These are phyloP conservation scores for Verbena officinalis DNA, from an alignment of 257 asterid genomes.

Conservation along the genomic window DNA sequence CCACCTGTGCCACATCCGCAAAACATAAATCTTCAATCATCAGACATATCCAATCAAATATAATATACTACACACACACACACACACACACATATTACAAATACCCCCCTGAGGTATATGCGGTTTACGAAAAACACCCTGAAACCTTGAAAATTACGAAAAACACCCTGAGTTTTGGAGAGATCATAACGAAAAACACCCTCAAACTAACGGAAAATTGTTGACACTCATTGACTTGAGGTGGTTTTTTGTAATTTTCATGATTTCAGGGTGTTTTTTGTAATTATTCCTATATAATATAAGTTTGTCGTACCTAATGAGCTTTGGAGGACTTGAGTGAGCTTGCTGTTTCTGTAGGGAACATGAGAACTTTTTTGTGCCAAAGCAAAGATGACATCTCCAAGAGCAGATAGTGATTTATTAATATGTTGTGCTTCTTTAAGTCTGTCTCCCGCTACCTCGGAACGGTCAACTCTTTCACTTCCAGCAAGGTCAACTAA, in stretches of 20 bases:
- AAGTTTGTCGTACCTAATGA: conserved; percentile 61
- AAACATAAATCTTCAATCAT: background rate
- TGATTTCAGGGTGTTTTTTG: no score
- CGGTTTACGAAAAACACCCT: no score
- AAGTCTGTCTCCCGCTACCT: conserved; percentile 92
- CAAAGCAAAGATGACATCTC: conserved; percentile 92
- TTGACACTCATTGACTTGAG: no score
- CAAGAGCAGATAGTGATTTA: conserved; percentile 92
- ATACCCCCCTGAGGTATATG: no score
- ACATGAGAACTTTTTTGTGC: conserved; percentile 84
- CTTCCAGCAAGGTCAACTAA: conserved; percentile 99
- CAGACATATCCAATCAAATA: background rate
- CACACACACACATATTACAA: background rate
- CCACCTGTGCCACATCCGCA: conserved; percentile 60
- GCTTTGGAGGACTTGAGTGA: conserved; percentile 96
- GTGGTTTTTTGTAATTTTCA: no score
- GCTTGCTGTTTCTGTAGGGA: conserved; percentile 97
- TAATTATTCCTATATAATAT: no score
- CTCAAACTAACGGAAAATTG: no score
- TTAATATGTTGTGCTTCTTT: conserved; percentile 96
- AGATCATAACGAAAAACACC: no score
- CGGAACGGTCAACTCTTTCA: conserved; percentile 96
- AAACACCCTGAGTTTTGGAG: no score
- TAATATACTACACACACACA: no score
- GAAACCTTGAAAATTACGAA: no score